Base-by-base conservation (phyloP, 352 stramenopile species). In the Thalassiosira ordinaria region DNA sequence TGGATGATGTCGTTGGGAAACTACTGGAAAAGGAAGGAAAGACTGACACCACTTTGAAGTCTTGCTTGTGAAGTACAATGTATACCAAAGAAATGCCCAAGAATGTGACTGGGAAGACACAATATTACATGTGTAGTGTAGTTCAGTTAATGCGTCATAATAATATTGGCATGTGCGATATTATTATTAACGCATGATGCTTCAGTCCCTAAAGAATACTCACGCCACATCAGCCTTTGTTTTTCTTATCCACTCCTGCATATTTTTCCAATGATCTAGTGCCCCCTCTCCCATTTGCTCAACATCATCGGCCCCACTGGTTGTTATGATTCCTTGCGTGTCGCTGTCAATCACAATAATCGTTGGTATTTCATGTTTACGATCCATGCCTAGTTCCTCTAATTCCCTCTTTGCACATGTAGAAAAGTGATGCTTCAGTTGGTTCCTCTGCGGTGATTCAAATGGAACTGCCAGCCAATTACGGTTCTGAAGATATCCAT, bases 1-100 rank as follows among this genome's bases (percentile, higher is more conserved):
- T 93, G 85, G 84, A 93, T 46, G 85, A 95, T 77, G 89, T 95
- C 4, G 86, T 92, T 11, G 67, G 71, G 9, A 85, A 88, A 35
- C 55, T 95, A 16, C 65, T 89, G 37, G 16, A 82, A 27, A 86
- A 91, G 74, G 90, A 95, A 61, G n/a, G n/a, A n/a, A 68, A 90
- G 29, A 73, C 39, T 56, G 60, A 76, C 18, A 51, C 39, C 14
- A 22, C 14, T 16, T n/a, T 46, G 64, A n/a, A n/a, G n/a, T n/a
- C n/a, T n/a, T n/a, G n/a, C n/a, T 37, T 59, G 18, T 59, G 16
- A 59, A 59, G 47, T 56, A 31, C 5, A 41, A 41, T n/a, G n/a
- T n/a, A n/a, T n/a, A n/a, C n/a, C n/a, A n/a, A n/a, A n/a, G n/a
- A n/a, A n/a, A n/a, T n/a, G n/a, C n/a, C n/a, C n/a, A n/a, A n/a